These are phyloP conservation scores for Trypanosoma mega DNA, from an alignment of 208 protist species.

Conservation along the genomic window DNA sequence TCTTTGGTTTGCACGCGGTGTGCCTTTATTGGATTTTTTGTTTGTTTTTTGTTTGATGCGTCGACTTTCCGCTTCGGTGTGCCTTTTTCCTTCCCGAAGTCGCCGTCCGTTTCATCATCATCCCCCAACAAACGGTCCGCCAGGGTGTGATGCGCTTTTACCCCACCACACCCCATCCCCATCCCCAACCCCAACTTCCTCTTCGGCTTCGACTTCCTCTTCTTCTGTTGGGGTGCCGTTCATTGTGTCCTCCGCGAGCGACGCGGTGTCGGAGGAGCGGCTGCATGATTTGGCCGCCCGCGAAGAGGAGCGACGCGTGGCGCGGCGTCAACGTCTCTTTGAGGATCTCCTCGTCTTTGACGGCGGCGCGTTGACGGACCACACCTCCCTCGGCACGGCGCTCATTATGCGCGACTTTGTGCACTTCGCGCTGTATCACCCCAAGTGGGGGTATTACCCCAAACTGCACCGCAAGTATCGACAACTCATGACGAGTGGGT, in stretches of 20 bases:
- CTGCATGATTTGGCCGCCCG: slow-evolving; percentile 38
- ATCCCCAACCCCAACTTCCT: too few species aligned
- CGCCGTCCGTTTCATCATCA: too few species aligned
- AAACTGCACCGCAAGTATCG: slow-evolving; percentile 87
- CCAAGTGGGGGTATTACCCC: slow-evolving; percentile 89
- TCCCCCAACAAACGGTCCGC: too few species aligned
- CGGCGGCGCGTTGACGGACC: slow-evolving; percentile 72
- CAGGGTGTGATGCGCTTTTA: too few species aligned
- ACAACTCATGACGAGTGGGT: slow-evolving; percentile 79
- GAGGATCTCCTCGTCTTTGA: slow-evolving; percentile 87
- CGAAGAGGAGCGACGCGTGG: slow-evolving; percentile 70
- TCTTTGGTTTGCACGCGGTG: too few species aligned
- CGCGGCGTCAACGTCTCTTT: slow-evolving; percentile 64
- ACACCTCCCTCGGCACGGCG: slow-evolving; percentile 50
- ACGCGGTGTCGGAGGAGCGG: slow-evolving; percentile 47
- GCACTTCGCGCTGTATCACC: slow-evolving; percentile 84
- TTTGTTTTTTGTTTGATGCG: too few species aligned
- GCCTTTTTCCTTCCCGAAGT: too few species aligned
- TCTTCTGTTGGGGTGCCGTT: slow-evolving; percentile 25
- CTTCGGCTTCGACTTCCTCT: neutral
- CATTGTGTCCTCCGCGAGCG: slow-evolving; percentile 52
- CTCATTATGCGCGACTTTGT: slow-evolving; percentile 89
- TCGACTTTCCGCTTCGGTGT: too few species aligned
- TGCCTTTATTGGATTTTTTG: too few species aligned
- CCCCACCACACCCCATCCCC: too few species aligned